These are phyloP conservation scores for Puya raimondii DNA, from an alignment of 176 grass and related monocot genomes.

Conservation along the genomic window DNA sequence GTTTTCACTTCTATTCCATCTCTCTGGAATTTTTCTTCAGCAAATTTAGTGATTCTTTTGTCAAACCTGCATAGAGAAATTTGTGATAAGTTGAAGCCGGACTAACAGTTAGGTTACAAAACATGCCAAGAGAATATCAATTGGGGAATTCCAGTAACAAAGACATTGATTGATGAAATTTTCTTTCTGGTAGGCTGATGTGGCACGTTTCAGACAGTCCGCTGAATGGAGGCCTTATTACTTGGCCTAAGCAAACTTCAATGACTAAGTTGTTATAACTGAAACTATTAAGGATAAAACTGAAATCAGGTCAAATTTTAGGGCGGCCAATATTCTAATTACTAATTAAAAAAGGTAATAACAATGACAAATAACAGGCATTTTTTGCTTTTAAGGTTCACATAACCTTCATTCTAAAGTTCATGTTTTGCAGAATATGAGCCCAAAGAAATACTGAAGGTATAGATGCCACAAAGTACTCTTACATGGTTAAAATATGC, in stretches of 20 bases:
- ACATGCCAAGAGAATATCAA: background rate
- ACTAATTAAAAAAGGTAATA: too few relatives aligned
- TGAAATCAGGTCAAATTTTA: too few relatives aligned
- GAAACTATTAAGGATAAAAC: too few relatives aligned
- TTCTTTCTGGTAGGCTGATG: too few relatives aligned
- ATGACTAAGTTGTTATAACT: too few relatives aligned
- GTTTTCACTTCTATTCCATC: constrained; percentile 83
- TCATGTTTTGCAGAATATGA: background rate
- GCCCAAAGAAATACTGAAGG: constrained; percentile 4
- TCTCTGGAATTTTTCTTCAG: constrained; percentile 76
- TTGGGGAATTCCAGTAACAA: background rate
- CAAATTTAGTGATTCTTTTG: constrained; percentile 65
- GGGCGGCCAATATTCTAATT: too few relatives aligned
- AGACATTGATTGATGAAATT: background rate
- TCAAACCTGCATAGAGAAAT: constrained; percentile 58
- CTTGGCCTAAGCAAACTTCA: too few relatives aligned
- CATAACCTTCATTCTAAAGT: too few relatives aligned
- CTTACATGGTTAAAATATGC: constrained; percentile 95
- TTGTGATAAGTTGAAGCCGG: background rate
- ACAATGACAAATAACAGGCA: too few relatives aligned
- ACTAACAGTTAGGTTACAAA: background rate
- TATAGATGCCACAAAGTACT: background rate
- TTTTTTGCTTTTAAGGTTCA: too few relatives aligned
- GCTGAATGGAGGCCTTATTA: too few relatives aligned
- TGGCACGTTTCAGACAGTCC: too few relatives aligned